phyloP scores from a whole-genome alignment of 371 early-diverging fungal species.

The Parasitella parasitica region DNA sequence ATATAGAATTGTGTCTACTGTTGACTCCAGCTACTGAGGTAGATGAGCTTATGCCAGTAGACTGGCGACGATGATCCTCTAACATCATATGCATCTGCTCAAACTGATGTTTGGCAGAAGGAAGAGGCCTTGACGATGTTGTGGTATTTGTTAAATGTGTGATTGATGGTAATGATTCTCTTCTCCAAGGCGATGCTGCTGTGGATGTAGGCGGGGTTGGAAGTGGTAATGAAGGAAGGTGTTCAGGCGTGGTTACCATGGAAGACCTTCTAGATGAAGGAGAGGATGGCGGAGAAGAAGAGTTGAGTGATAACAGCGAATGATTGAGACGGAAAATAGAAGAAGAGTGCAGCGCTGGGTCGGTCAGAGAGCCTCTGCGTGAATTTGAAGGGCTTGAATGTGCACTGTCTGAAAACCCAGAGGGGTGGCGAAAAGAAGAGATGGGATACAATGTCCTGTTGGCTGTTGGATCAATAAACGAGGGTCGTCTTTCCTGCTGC shows the following conservation, averaged over 20 bases:
- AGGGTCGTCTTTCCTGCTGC: constrained; percentile 11
- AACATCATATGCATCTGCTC: constrained; percentile 1
- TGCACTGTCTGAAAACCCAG: constrained; percentile 1
- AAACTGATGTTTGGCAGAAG: constrained; percentile 3
- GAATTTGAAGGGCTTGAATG: constrained; percentile 26
- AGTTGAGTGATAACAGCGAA: constrained; percentile 10
- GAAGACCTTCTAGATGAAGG: constrained; percentile 31
- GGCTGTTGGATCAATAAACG: constrained; percentile 12
- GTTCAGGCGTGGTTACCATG: constrained; percentile 7
- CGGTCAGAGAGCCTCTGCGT: constrained; percentile 36
- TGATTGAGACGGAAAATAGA: constrained; percentile 11
- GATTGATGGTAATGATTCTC: constrained; percentile 42
- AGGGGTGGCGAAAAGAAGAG: constrained; percentile 10
- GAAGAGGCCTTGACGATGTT: constrained; percentile 6
- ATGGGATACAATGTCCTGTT: constrained; percentile 26
- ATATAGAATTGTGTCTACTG: constrained; percentile 3
- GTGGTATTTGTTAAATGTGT: constrained; percentile 32
- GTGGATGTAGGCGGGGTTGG: constrained; percentile 13
- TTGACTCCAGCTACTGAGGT: neutral
- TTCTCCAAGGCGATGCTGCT: constrained; percentile 24
- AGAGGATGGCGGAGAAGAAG: constrained; percentile 34
- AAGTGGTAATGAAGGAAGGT: constrained; percentile 8
- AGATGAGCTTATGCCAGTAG: constrained; percentile 6
- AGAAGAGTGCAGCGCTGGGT: constrained; percentile 29
- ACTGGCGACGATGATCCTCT: constrained; percentile 16